Base-by-base conservation (phyloP, 164 flowering plant species). In the Stephania yunnanensis region DNA sequence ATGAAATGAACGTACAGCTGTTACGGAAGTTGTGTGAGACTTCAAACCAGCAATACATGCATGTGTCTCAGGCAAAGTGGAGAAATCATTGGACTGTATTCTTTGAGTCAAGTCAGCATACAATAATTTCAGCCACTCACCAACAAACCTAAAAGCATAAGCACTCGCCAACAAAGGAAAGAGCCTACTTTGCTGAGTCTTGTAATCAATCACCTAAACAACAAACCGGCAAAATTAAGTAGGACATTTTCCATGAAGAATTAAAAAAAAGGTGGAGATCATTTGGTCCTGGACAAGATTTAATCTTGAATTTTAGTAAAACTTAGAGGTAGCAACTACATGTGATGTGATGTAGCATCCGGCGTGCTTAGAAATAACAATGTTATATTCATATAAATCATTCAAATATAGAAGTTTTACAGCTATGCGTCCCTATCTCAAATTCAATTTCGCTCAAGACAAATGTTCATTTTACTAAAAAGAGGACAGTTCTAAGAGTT, bases 21-120 rank as follows among this genome's bases (percentile, higher is more conserved):
- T 92, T 42, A 77, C 81, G 76, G 96, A 61, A 65, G 99, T 94
- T 55, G 99, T 96, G 87, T 94, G 75, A 36, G 99, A 96, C 87
- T 96, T 96, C 86, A 96, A 87, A 48, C 99, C 99, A 73, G 99
- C 99, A 84, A 98, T 94, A 83, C 99, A 96, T 61, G 99, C 98
- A 89, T 96, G 99, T 77, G 92, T 97, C 87, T 96, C 99, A 50
- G 99, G 97, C 86, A 96, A 84, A 50, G 95, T 92, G 29, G 98
- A 89, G 81, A 94, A 96, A 81, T 96, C 99, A 77, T 83, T 88
- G 48, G 91, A 89, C 85, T 86, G 87, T 83, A 94, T 73, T 85
- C 91, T 90, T 78, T 91, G 82, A 20, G 91, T 91, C 73, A 94
- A 97, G 80, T 96, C 99, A 36, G 83, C 90, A 80, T 96, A 96